Evolutionary conservation across 2,329 filamentous ascomycete genomes (phyloP).

Genomic region (Sporothrix euskadiensis): DNA sequence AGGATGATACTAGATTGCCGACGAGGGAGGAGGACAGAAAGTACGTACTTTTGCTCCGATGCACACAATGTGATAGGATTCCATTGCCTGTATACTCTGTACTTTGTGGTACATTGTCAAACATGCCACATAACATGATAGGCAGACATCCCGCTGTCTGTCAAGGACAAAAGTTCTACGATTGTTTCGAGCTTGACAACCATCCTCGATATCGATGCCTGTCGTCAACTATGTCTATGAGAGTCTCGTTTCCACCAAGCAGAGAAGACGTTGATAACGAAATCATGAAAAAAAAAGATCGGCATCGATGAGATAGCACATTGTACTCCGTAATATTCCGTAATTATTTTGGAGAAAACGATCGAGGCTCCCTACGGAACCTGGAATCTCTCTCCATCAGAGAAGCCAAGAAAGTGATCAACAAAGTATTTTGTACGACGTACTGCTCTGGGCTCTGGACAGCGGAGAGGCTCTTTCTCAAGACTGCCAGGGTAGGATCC

Average conservation of each 20-base stretch:
- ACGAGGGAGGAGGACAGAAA: too few relatives aligned
- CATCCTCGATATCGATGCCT: not conserved
- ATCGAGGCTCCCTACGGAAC: not conserved
- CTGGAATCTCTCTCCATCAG: not conserved
- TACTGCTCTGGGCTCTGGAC: not conserved
- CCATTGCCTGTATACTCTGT: not conserved
- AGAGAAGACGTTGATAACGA: not conserved
- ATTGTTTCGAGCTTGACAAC: not conserved
- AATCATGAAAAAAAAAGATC: not conserved
- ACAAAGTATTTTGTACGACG: not conserved
- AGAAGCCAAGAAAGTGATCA: constrained; percentile 21
- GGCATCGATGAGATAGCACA: not conserved
- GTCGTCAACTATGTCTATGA: not conserved
- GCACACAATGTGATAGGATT: not conserved
- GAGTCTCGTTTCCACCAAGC: not conserved
- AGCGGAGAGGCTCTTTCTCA: not conserved
- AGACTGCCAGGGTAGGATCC: not conserved
- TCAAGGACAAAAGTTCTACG: not conserved
- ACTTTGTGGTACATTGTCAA: not conserved
- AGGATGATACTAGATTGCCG: not conserved
- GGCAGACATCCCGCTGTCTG: not conserved
- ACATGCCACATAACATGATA: not conserved
- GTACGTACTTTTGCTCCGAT: too few relatives aligned
- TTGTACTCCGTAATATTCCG: not conserved
- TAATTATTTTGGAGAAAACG: not conserved